A percentile compares a stretch with the other conserved stretches of the same genome.
Evolutionary conservation across 805 yeast genomes (phyloP).

Genomic region (Teunomyces tritomae): DNA sequence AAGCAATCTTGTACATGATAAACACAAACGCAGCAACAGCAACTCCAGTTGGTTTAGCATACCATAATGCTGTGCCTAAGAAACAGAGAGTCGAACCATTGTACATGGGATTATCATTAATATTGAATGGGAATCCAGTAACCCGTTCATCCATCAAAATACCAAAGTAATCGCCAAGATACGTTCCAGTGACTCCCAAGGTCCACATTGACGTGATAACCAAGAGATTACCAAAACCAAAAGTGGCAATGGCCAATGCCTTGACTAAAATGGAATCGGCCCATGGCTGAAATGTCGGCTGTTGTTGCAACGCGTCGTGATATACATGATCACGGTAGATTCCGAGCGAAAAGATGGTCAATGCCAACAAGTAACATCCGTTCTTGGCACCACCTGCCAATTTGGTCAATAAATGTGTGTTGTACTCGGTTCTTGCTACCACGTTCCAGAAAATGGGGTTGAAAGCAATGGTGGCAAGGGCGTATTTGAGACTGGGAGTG

Average conservation of each 20-base stretch:
- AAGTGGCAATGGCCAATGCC: constrained; percentile 52
- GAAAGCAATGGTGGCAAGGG: constrained; percentile 72
- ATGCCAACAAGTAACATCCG: constrained; percentile 86
- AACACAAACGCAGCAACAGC: constrained; percentile 69
- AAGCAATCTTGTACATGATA: constrained; percentile 79
- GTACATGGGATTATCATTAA: constrained; percentile 94
- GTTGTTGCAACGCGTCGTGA: constrained; percentile 67
- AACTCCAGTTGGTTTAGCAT: constrained; percentile 88
- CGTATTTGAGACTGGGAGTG: constrained; percentile 24
- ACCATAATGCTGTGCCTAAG: constrained; percentile 85
- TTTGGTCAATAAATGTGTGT: constrained; percentile 72
- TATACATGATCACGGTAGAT: constrained; percentile 74
- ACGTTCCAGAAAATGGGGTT: constrained; percentile 96
- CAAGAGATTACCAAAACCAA: constrained; percentile 72
- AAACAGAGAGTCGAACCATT: constrained; percentile 88
- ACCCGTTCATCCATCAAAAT: constrained; percentile 89
- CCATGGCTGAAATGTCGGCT: constrained; percentile 62
- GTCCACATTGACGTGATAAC: constrained; percentile 87
- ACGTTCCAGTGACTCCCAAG: constrained; percentile 93
- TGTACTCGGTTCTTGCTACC: constrained; percentile 84
- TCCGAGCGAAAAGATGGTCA: constrained; percentile 82
- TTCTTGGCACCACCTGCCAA: constrained; percentile 59
- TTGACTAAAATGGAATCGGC: constrained; percentile 37
- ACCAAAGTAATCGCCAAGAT: constrained; percentile 96
- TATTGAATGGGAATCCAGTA: constrained; percentile 89